Evolutionary conservation across 2,329 filamentous ascomycete genomes (phyloP).

Genomic region (Pseudogymnoascus sp.): DNA sequence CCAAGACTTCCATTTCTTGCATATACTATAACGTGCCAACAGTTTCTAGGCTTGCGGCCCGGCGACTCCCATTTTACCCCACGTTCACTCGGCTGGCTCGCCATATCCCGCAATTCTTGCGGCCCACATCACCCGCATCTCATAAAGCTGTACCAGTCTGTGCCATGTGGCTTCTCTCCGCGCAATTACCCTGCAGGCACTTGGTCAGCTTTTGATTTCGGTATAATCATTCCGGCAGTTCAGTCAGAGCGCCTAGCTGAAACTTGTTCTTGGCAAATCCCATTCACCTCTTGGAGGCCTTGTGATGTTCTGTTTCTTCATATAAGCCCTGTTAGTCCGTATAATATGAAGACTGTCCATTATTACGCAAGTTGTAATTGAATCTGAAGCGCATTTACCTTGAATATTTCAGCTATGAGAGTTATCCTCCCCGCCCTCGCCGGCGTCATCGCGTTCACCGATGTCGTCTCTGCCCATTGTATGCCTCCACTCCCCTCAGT

Average conservation of each 20-base stretch:
- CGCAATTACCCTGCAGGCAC: not conserved
- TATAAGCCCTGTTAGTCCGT: conserved; percentile 13
- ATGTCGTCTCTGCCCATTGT: conserved; percentile 3
- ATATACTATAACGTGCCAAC: not conserved
- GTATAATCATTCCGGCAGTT: not conserved
- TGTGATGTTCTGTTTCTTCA: not conserved
- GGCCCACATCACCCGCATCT: not conserved
- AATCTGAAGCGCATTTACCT: not conserved
- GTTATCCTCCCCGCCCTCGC: not conserved
- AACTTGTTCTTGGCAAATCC: not conserved
- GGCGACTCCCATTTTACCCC: not conserved
- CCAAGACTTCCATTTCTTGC: not conserved
- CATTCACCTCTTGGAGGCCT: not conserved
- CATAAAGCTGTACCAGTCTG: not conserved
- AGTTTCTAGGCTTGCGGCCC: not conserved
- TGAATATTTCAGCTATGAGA: not conserved
- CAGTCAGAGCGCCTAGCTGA: not conserved
- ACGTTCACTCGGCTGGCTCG: not conserved
- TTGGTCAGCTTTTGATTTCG: not conserved
- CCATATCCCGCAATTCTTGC: conserved; percentile 1
- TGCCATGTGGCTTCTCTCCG: not conserved
- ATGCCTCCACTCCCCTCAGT: not conserved
- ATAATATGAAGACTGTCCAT: not conserved
- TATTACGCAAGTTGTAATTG: not conserved
- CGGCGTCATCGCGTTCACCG: not conserved